Evolutionary conservation across 257 asterid species (phyloP), one percentile per base, ranked within the genome.

Genomic region (Coffea eugenioides): DNA sequence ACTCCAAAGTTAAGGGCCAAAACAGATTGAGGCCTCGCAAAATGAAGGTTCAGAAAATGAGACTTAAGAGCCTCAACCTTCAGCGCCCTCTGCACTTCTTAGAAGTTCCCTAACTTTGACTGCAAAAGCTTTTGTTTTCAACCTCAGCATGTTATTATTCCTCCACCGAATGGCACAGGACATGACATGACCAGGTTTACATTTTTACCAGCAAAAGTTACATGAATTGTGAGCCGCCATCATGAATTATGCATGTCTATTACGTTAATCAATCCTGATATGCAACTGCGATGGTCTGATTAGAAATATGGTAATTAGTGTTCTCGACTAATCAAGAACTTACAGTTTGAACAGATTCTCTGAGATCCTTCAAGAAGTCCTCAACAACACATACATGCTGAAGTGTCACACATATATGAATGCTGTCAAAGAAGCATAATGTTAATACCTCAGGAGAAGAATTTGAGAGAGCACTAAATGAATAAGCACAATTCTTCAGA

Each of bases 371-470:
- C 79, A 96, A 85, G 83, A 96, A 94, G 46, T 88, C 95, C 61
- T 91, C 91, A 16, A 85, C 89, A 18, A 89, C 92, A 18, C 86
- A 83, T 62, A 90, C 94, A 71, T 96, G 99, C 83, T 96, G 99
- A 78, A 96, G 99, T 23, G 99, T 96, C 87, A 94, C 92, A 64
- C 99, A 96, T 25, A 96, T 96, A 82, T 96, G 99, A 84, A 96
- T 79, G 91, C 99, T 96, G 95, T 77, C 74, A 78, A 70, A 71
- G 69, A 82, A n/a, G 71, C 48, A 68, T 16, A 61, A 67, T 20
- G 72, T 43, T 43, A 77, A 18, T 64, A 51, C 27, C 34, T 82
- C 79, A 80, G 49, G 49, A 74, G 54, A 20, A 79, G 75, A 20
- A 74, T 5, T 46, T 27, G 74, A 41, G 23, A 18, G 21, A 71